Evolutionary conservation across 2,329 filamentous ascomycete genomes (phyloP), one percentile per base, ranked within the genome.

Genomic region (Fusarium sp.): DNA sequence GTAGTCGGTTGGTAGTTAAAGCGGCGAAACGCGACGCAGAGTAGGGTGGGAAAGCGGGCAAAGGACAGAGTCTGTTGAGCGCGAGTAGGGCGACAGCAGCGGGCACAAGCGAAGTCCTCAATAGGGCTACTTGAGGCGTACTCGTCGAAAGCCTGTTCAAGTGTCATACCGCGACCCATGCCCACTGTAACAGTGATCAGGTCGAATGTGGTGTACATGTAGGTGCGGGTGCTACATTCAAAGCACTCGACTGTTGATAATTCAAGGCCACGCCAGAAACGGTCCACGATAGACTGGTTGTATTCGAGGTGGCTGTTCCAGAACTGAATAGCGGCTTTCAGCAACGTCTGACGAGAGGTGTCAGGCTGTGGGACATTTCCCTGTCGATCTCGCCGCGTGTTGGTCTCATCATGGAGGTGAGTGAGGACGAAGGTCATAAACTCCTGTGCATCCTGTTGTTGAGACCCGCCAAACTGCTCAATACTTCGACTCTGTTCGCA

Each of bases 401-500:
- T 97, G 7, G 97, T 90, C 79, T 99, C 96, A 76, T 96, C 92
- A 73, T 95, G 91, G 14, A 98, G 84, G 70, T 92, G 90, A 56
- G 93, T 90, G 40, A 97, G 85, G 27, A 98, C 79, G 76, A 97
- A 97, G 47, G 90, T 89, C 71, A 95, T 90, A 72, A 97, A 97
- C 75, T 98, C 96, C 70, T 94, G 92, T 3, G 94, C 92, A 76
- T 99, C 96, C 80, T 98, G 96, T 77, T 98, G 95, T 52, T 89
- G 83, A 25, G 85, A 84, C 42, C 93, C 91, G 16, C 91, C 92
- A 82, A 94, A 96, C 9, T 87, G 71, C 32, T 76, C 66, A 52
- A 74, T 59, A 37, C 69, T 58, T 53, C 64, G 60, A 45, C 73
- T 73, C 58, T 79, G 67, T 58, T 78, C 74, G 60, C 78, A 81